Evolutionary conservation across 2,329 filamentous ascomycete species (phyloP), one percentile per base, ranked within the genome.

Genomic region (Nigrograna mackinnonii): DNA sequence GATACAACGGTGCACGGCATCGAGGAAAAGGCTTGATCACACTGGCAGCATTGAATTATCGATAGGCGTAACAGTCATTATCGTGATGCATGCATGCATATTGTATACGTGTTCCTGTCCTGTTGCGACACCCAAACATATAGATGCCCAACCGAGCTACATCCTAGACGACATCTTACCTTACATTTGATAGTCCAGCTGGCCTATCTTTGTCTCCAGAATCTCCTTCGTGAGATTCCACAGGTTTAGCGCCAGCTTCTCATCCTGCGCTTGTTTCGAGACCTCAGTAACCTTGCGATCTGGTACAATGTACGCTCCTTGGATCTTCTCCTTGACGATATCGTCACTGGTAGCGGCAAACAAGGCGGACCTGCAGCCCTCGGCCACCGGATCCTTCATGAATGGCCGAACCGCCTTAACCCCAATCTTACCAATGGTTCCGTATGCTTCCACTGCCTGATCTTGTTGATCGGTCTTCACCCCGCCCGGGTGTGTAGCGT

Each of bases 381-480:
- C 44, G 18, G 73, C 67, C 1, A 78, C 60, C 0, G 75, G 73
- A 46, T 78, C 73, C 43, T 75, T 76, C 72, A 79, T 70, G 44
- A 79, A 73, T 2, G 75, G 75, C 22, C 67, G 54, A 2, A 70
- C 57, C 3, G 60, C 67, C 36, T 63, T 68, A 7, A 76, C 73
- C 2, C 72, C 73, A 22, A 77, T 52, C 41, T 73, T 74, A 13
- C 74, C 74, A 1, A 75, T 46, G 0, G 63, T 68, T 1, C 75
- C 76, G 44, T 81, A 79, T 1, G 74, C 72, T 22, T 79, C 75
- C 12, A 71, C 67, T 1, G 75, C 73, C 45, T 80, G 77, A 5
- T 70, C 54, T 40, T 65, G 74, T 54, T 78, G 74, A 47, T 76
- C 72, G 0, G 76, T 79, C 5, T 49, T 50, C 12, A 79, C 72